These are phyloP conservation scores for Cyanophora paradoxa DNA, from an alignment of 78 protist genomes.

Conservation along the genomic window DNA sequence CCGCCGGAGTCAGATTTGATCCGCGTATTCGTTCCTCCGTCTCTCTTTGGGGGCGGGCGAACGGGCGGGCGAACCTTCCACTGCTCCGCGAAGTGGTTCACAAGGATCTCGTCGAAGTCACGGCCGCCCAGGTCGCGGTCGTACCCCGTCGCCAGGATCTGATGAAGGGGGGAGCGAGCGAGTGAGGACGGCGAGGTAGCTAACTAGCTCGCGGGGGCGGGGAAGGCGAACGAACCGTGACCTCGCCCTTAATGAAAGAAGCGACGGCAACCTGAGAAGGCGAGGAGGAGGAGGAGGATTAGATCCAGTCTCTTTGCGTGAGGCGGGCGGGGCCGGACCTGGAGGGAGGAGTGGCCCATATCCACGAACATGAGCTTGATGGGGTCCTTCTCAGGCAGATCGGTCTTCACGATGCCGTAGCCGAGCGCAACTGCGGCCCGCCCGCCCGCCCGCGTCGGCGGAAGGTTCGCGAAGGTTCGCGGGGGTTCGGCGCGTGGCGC, in stretches of 20 bases:
- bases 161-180: background rate
- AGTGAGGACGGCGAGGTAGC: background rate
- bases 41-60: no score
- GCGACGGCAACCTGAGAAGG: no score
- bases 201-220: background rate
- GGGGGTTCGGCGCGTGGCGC: background rate
- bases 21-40: no score
- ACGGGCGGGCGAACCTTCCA: no score
- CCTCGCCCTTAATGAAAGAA: no score
- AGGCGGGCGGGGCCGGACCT: background rate
- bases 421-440: constrained; percentile 61
- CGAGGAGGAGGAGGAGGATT: no score
- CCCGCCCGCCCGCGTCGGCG: no score
- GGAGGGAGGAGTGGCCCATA: constrained; percentile 69
- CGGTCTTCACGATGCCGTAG: constrained; percentile 79
- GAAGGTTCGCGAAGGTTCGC: background rate
- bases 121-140: constrained; percentile 75
- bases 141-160: constrained; percentile 46
- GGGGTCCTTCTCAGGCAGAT: constrained; percentile 66
- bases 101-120: constrained; percentile 52
- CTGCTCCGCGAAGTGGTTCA: constrained; percentile 49
- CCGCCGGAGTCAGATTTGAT: no score
- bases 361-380: constrained; percentile 69
- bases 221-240: constrained; percentile 12
- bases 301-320: no score